Base-by-base conservation (phyloP, 164 flowering plant genomes). In the Nelumbo lutea region DNA sequence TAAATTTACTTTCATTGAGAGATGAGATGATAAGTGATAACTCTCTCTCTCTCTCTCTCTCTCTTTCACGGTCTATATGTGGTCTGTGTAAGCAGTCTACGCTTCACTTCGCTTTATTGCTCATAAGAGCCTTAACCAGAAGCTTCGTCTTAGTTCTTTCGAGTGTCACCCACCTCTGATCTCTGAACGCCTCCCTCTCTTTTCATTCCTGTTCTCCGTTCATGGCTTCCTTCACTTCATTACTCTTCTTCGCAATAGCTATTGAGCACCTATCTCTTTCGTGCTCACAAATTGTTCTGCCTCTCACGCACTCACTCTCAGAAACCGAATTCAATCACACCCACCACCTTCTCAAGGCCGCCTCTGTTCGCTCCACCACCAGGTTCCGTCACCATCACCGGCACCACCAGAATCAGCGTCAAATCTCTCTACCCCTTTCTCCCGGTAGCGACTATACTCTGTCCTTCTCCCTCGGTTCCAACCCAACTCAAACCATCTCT, bases 401-500 rank as follows among this genome's bases (percentile, higher is more conserved):
- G 2, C 64, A 46, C 58, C 64, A 66, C 5, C 80, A 64, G 39
- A 76, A 53, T n/a, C 77, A 43, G 59, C 77, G 76, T 8, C 88
- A 82, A 69, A 73, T 87, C 68, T 85, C 95, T 27, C 90, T 94
- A 68, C 97, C 97, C 0, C 90, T 94, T 62, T 81, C 97, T 15
- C 81, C 96, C 1, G 98, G 98, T 58, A 83, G 81, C 51, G 97
- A 94, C 72, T 91, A 94, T 79, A 86, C 87, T 0, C 86, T 94
- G 59, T 76, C 93, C 40, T 74, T 91, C 75, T 62, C 89, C 40
- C 68, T 93, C 42, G 83, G 84, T 70, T 67, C 83, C 11, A 48
- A 74, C 63, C 80, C 80, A 53, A n/a, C 76, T 5, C 87, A 81
- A 50, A 42, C 77, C 11, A 61, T 88, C 62, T 82, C 88, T 10